phyloP scores from a whole-genome alignment of 257 asterid species.

The Plantago ovata region DNA sequence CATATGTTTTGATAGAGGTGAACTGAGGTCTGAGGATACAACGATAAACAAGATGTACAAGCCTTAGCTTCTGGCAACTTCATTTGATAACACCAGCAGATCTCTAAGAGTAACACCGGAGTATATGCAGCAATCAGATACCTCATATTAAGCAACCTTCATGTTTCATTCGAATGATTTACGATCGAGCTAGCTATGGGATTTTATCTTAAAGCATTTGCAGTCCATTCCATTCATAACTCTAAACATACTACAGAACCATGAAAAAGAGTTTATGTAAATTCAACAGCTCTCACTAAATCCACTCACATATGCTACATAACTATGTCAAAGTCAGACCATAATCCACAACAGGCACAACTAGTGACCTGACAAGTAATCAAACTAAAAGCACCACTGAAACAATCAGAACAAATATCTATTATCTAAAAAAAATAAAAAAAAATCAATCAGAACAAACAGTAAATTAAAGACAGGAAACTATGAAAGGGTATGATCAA shows the following conservation, averaged over 20 bases:
- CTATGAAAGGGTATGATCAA: no score
- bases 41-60: conserved; percentile 5
- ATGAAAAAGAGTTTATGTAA: neutral
- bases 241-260: neutral
- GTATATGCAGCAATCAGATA: neutral
- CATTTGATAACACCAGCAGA: neutral
- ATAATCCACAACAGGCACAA: no score
- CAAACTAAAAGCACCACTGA: neutral
- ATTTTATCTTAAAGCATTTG: neutral
- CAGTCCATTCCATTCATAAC: neutral
- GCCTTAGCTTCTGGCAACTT: neutral
- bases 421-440: no score
- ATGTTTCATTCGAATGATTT: no score
- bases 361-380: conserved; percentile 1
- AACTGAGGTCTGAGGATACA: neutral
- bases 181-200: no score
- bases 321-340: neutral
- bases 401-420: conserved; percentile 19
- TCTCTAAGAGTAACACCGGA: no score
- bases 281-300: conserved; percentile 11
- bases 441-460: neutral
- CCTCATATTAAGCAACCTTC: neutral
- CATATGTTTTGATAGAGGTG: neutral
- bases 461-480: conserved; percentile 12
- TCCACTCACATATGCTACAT: conserved; percentile 4